Evolutionary conservation across 2,329 filamentous ascomycete genomes (phyloP), one percentile per base, ranked within the genome.

Genomic region (Hypoxylon sp.): DNA sequence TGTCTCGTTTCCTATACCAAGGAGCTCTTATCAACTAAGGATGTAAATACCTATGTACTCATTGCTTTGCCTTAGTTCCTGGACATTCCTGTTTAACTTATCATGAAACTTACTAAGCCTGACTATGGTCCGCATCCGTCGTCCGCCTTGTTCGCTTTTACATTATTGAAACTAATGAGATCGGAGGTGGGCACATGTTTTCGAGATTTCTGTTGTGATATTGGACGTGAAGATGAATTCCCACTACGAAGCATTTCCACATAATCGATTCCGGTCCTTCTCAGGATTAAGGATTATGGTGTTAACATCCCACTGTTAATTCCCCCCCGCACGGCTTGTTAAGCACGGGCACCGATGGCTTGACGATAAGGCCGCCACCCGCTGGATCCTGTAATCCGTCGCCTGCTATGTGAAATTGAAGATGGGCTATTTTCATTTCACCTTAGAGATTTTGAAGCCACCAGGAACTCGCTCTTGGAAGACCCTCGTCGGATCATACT

Each of bases 401-500:
- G 34, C 11, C 34, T n/a, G 5, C 21, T 21, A 11, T 21, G 38
- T 19, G 7, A 43, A 21, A n/a, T 19, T 43, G 17, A 19, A 19
- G 2, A 48, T 48, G 23, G 23, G 5, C 25, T n/a, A 49, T 10
- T 13, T 38, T 49, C 30, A 58, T 49, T 48, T 46, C 41, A 59
- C 62, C 49, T 62, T 62, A 13, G 61, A 68, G 10, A 73, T 71
- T 56, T 74, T 73, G 28, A 63, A 70, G 5, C 72, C 72, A 14
- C 72, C 70, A 25, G 69, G 70, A 25, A 72, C 72, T 34, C 70
- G 41, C 13, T 71, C 53, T 48, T 72, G 72, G 21, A 72, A 73
- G 10, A 74, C 63, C 4, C 63, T 57, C 2, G 60, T 48, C 2
- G 72, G 72, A 60, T 80, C 62, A 75, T 82, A 70, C 73, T 80